Conservation (phyloP, 176 grass and related monocot genomes). For the Guadua angustifolia region DNA sequence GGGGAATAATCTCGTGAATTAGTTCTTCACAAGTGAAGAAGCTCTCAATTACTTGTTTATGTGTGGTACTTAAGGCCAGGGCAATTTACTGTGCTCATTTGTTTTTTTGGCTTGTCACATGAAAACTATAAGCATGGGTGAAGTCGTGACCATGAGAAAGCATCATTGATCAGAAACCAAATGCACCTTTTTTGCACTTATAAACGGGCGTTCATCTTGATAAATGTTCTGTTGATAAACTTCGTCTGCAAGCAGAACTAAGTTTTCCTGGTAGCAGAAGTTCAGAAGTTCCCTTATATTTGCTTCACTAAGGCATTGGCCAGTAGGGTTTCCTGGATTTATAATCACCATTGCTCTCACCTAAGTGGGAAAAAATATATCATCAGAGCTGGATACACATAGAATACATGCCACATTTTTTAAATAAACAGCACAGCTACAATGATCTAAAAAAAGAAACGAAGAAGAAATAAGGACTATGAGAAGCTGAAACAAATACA, state of each 20-base stretch:
- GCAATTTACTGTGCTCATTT: neutral
- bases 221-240: slow-evolving; percentile 99
- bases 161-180: neutral
- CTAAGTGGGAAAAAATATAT: slow-evolving; percentile 40
- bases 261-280: slow-evolving; percentile 86
- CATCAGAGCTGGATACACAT: neutral
- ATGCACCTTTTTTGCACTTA: slow-evolving; percentile 87
- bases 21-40: slow-evolving; percentile 7
- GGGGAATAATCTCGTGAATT: slow-evolving; percentile 19
- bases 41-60: slow-evolving; percentile 7
- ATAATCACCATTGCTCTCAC: slow-evolving; percentile 99
- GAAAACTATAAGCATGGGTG: slow-evolving; percentile 33
- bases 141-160: slow-evolving; percentile 11
- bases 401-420: neutral
- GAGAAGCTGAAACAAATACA: slow-evolving; percentile 18
- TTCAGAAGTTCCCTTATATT: slow-evolving; percentile 81
- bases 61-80: slow-evolving; percentile 16
- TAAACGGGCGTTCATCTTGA: slow-evolving; percentile 92
- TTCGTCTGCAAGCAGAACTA: slow-evolving; percentile 95
- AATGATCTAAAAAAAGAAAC: neutral
- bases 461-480: slow-evolving; percentile 12
- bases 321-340: slow-evolving; percentile 97
- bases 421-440: neutral
- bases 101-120: slow-evolving; percentile 9
- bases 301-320: slow-evolving; percentile 92